Evolutionary conservation across 164 flowering plant species (phyloP).

Genomic region (Berberis thunbergii): DNA sequence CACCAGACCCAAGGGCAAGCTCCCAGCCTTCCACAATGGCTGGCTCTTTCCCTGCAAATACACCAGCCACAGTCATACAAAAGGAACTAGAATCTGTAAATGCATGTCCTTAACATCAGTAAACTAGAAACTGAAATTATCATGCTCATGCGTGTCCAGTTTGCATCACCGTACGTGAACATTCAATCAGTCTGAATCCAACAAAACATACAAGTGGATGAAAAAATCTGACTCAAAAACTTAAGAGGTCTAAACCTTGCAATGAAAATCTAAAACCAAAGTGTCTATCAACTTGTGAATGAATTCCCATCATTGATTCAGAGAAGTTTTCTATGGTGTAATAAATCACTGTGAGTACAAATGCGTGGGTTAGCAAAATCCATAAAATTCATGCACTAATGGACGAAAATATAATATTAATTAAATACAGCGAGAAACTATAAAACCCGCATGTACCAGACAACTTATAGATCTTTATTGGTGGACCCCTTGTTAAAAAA

Average conservation of each 20-base stretch:
- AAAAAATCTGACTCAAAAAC: not conserved
- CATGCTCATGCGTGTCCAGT: not conserved
- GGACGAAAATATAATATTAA: no score
- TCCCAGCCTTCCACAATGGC: slow-evolving; percentile 64
- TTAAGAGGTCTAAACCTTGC: not conserved
- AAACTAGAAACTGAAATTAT: not conserved
- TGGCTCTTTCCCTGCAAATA: slow-evolving; percentile 50
- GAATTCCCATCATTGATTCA: not conserved
- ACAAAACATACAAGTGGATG: no score
- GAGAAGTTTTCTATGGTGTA: not conserved
- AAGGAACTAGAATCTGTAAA: not conserved
- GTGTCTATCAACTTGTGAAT: not conserved
- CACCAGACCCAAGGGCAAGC: slow-evolving; percentile 71
- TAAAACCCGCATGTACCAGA: no score
- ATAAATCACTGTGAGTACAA: no score
- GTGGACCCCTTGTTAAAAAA: no score
- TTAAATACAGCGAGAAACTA: not conserved
- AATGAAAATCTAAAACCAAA: not conserved
- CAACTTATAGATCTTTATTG: no score
- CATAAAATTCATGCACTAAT: no score
- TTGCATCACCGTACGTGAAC: not conserved
- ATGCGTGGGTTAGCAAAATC: no score
- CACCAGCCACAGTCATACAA: not conserved
- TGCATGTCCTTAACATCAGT: not conserved
- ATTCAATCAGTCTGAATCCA: not conserved